Percentiles rank a stretch among this genome's conserved stretches.
Evolutionary conservation across 2,329 filamentous ascomycete species (phyloP).

Genomic region (Cladosporium sp.): DNA sequence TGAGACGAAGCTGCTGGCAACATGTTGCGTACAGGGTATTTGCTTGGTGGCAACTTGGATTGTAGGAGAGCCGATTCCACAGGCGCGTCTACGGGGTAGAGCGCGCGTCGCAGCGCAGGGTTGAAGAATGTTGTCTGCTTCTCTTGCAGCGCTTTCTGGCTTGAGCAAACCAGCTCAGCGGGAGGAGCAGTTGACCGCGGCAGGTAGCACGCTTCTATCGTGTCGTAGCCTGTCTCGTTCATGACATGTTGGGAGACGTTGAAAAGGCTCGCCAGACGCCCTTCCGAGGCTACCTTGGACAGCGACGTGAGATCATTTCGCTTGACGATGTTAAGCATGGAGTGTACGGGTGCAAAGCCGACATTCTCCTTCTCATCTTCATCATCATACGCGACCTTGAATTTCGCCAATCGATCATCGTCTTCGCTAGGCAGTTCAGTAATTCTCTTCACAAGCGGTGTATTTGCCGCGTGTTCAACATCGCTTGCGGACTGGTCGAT

Average conservation of each 20-base stretch:
- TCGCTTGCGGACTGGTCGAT: slow-evolving; percentile 75
- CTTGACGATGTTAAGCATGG: slow-evolving; percentile 78
- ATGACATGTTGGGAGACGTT: slow-evolving; percentile 72
- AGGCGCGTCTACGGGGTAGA: slow-evolving; percentile 66
- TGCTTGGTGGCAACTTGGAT: slow-evolving; percentile 66
- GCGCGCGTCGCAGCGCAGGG: slow-evolving; percentile 67
- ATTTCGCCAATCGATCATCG: slow-evolving; percentile 61
- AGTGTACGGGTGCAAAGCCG: slow-evolving; percentile 68
- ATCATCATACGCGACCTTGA: slow-evolving; percentile 68
- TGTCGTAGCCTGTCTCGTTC: slow-evolving; percentile 68
- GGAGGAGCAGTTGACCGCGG: slow-evolving; percentile 84
- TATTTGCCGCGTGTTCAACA: slow-evolving; percentile 67
- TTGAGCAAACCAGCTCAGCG: slow-evolving; percentile 75
- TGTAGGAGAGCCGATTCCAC: slow-evolving; percentile 76
- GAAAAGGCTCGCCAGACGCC: slow-evolving; percentile 72
- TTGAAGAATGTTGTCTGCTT: slow-evolving; percentile 79
- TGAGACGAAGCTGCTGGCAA: slow-evolving; percentile 78
- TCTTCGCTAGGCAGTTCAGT: slow-evolving; percentile 54
- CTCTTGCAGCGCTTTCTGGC: slow-evolving; percentile 64
- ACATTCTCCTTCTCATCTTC: slow-evolving; percentile 57
- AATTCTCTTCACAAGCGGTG: slow-evolving; percentile 73
- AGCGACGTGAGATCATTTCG: slow-evolving; percentile 68
- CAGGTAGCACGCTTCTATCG: slow-evolving; percentile 78
- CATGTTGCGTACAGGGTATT: slow-evolving; percentile 65
- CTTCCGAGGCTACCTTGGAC: slow-evolving; percentile 69